Evolutionary conservation across 1,284 basidiomycete genomes (phyloP), one percentile per base, ranked within the genome.

Genomic region (Gomphus bonarii): DNA sequence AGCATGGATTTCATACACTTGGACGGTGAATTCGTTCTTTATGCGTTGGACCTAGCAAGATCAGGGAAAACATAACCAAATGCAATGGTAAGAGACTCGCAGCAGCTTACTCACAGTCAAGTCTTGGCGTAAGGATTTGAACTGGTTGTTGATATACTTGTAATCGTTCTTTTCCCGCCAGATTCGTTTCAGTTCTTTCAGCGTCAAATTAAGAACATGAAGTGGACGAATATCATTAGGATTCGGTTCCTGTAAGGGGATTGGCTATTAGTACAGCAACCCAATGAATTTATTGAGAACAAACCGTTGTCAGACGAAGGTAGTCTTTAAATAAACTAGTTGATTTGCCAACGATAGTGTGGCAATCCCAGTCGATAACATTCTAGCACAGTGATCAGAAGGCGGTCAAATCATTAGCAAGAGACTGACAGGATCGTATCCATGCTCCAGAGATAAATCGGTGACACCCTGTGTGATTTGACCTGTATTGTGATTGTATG

Each of bases 1-100:
- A 25, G 93, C 97, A 72, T 99, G 97, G 49, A 95, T 97, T 70
- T 99, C 97, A 69, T 99, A 99, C 11, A 98, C 95, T 70, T 88
- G 82, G 36, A 95, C 94, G 0, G 97, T 98, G 66, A 99, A 98
- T 57, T 97, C 91, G 65, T 97, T 99, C 76, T 97, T 97, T 68
- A 99, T 97, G 36, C 95, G 85, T 76, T 99, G 97, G n/a, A 99
- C 95, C 94, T 97, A 65, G 4, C n/a, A 16, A 35, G 53, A 49
- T 59, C 55, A 59, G 60, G 46, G 30, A 55, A 63, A 52, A 31
- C 57, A 42, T 38, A 63, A 57, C 61, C 59, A 52, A 60, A 65
- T 58, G 63, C 57, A 55, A 36, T 12, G 57, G 60, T 55, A 14
- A 48, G 20, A 54, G 55, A 38, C 58, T 61, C 31, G 42, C 18